Base-by-base conservation (phyloP, 768 basidiomycete species). In the Austroboletus eburneus region DNA sequence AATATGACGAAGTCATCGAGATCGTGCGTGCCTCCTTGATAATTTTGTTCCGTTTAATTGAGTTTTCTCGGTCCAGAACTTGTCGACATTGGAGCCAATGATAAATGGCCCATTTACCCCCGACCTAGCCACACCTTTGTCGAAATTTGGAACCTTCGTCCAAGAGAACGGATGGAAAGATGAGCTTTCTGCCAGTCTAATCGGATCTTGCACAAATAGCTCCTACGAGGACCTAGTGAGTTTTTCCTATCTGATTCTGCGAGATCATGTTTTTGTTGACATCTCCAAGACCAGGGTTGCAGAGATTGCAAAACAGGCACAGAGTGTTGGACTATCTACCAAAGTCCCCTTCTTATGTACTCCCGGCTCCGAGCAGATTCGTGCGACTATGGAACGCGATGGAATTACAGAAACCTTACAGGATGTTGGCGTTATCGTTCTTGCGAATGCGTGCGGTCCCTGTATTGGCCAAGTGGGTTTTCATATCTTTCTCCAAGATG, bases 201-300 rank as follows among this genome's bases (percentile, higher is more conserved):
- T 99, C 59, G 96, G 96, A 20, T 96, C 92, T n/a, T 99, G 96
- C 67, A 99, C 96, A 24, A 99, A 99, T 66, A 96, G 93, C 49
- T 96, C 93, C 5, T 99, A 98, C 62, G 91, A 95, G 64, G 91
- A 93, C 61, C 85, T 93, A 91, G 90, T 89, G 50, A 66, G 50
- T 10, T 46, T 29, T 36, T 30, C 9, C 42, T 7, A 3, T 22
- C 27, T 37, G 9, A 25, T 34, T 43, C 45, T 29, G 43, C 33
- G 29, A 9, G 17, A n/a, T 13, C 13, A 33, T 16, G 0, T n/a
- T 18, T 50, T 4, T 6, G 25, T 32, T 57, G 51, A 50, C 40
- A 49, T 43, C 30, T 41, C 13, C 29, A 58, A 92, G 92, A 92
- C 92, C 8, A 82, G 89, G 50, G 94, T 95, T 32, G 91, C 92